These are phyloP conservation scores for Phytomonas sp. DNA, from an alignment of 208 protist genomes.

Conservation along the genomic window DNA sequence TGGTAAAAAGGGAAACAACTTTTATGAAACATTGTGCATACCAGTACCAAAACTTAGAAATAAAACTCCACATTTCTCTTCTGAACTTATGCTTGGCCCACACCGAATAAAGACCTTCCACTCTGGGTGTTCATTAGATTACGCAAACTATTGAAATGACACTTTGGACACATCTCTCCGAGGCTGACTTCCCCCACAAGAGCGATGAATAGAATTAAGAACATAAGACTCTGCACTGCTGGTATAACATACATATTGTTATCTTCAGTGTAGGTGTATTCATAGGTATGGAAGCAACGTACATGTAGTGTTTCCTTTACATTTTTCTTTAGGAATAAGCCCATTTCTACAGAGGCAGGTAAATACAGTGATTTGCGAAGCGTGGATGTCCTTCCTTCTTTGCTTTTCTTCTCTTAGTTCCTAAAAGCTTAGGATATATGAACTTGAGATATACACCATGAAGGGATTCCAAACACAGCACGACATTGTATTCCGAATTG, in stretches of 20 bases:
- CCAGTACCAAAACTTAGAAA: background rate
- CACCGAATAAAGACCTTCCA: background rate
- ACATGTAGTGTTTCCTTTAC: background rate
- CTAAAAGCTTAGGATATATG: background rate
- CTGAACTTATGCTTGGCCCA: background rate
- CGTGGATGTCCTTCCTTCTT: background rate
- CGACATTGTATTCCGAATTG: background rate
- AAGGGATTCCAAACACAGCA: background rate
- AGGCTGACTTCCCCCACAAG: background rate
- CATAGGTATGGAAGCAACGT: background rate
- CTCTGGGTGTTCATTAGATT: background rate
- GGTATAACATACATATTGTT: background rate
- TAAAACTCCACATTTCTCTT: background rate
- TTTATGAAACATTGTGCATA: background rate
- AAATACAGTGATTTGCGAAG: background rate
- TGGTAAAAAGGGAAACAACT: background rate
- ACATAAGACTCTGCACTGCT: background rate
- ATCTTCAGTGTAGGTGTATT: background rate
- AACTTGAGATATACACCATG: background rate
- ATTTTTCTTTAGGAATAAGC: background rate
- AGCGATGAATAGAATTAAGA: background rate
- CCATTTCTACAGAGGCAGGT: background rate
- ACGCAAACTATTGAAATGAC: background rate
- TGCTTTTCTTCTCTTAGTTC: background rate
- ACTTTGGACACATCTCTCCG: background rate